Evolutionary conservation across 768 basidiomycete species (phyloP), one percentile per base, ranked within the genome.

Genomic region (Favolaschia claudopus): DNA sequence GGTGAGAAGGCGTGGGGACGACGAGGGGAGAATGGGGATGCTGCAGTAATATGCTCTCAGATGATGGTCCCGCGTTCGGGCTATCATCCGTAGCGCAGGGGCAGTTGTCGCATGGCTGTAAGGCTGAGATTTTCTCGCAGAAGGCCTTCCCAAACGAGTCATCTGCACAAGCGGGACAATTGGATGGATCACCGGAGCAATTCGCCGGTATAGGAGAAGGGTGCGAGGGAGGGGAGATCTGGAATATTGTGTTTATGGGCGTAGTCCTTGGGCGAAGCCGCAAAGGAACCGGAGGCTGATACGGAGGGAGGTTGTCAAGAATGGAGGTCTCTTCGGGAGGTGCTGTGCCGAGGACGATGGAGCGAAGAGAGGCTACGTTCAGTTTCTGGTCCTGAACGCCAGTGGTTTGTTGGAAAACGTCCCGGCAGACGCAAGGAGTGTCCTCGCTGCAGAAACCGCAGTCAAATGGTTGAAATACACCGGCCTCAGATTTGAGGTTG

Each of bases 61-160:
- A 34, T 25, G 47, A 52, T 7, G 58, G 33, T 44, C 58, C 58
- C 51, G 40, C 46, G 33, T 42, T 33, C 17, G 50, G 32, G 2
- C 27, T 33, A 38, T 12, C 13, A 5, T 59, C 51, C 51, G 58
- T 24, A 14, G 42, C 71, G 59, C 77, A 72, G 2, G 89, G 87
- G 63, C 87, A 91, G 63, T 83, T 77, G 38, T 75, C 72, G 68
- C 89, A 92, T 20, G 80, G 79, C 4, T 77, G 63, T 12, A 77
- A 71, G n/a, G 77, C 74, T 49, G 86, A 89, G 74, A 27, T 88
- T 82, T 59, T 87, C 80, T 60, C 80, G 70, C 94, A 96, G 72
- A 96, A 96, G 6, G 92, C 93, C 68, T 90, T 89, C 10, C 93
- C 93, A 63, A 95, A 95, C 20, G 83, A 82, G 71, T 95, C 94